These are phyloP conservation scores for Phylloporus scabripes DNA, from an alignment of 768 basidiomycete genomes.

Conservation along the genomic window DNA sequence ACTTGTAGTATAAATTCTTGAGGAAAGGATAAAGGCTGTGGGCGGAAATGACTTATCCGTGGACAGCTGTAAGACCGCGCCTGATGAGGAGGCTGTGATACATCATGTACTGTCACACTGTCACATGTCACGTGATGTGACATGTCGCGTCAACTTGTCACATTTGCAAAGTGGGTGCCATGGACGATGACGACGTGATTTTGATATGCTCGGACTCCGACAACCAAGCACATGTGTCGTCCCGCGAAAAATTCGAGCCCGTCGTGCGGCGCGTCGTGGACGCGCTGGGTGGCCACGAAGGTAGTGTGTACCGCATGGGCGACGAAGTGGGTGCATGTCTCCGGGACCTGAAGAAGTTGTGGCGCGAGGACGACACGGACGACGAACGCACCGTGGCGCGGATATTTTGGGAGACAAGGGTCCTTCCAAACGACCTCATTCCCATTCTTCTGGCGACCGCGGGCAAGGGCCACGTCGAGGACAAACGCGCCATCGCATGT, in stretches of 20 bases:
- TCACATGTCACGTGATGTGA: slow-evolving; percentile 25
- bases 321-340: slow-evolving; percentile 81
- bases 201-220: slow-evolving; percentile 30
- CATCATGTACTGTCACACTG: neutral
- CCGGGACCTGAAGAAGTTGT: slow-evolving; percentile 91
- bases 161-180: slow-evolving; percentile 4
- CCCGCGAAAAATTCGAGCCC: slow-evolving; percentile 57
- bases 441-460: slow-evolving; percentile 81
- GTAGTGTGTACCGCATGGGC: slow-evolving; percentile 63
- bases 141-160: slow-evolving; percentile 21
- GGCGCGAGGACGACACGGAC: slow-evolving; percentile 95
- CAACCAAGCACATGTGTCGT: slow-evolving; percentile 30
- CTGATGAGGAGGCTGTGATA: neutral
- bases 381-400: slow-evolving; percentile 94
- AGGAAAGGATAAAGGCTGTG: neutral
- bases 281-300: slow-evolving; percentile 75
- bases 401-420: slow-evolving; percentile 84
- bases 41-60: slow-evolving; percentile 14
- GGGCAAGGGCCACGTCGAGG: slow-evolving; percentile 70
- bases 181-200: slow-evolving; percentile 34
- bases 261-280: slow-evolving; percentile 71
- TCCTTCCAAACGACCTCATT: slow-evolving; percentile 81
- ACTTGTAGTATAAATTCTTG: slow-evolving; percentile 1
- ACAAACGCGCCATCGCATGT: slow-evolving; percentile 76
- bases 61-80: neutral